Percentiles rank a stretch among this genome's conserved stretches.
phyloP scores from a whole-genome alignment of 371 early-diverging fungal species.

The Mucor racemosus region DNA sequence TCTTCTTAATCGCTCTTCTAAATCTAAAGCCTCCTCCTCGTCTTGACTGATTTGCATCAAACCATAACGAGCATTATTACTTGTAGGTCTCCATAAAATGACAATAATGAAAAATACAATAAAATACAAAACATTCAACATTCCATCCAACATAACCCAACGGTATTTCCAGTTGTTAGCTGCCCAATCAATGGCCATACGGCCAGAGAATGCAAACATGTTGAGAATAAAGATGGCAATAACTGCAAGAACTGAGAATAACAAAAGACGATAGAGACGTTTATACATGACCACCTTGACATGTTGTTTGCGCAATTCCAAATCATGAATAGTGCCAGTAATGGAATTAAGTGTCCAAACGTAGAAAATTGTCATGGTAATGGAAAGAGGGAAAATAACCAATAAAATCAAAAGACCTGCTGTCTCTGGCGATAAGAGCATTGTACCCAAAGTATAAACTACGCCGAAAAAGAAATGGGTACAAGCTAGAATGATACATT shows the following conservation, averaged over 20 bases:
- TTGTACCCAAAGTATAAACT: constrained; percentile 82
- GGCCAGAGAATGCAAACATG: constrained; percentile 71
- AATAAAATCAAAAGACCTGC: constrained; percentile 74
- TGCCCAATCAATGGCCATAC: constrained; percentile 70
- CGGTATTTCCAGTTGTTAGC: constrained; percentile 83
- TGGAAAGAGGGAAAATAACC: constrained; percentile 85
- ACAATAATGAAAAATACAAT: constrained; percentile 78
- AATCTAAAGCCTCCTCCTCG: constrained; percentile 63
- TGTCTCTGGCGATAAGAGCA: constrained; percentile 77
- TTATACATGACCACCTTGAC: constrained; percentile 92
- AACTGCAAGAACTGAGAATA: constrained; percentile 76
- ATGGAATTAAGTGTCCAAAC: constrained; percentile 77
- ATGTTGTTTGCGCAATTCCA: constrained; percentile 78
- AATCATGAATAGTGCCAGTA: constrained; percentile 37
- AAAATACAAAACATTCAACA: constrained; percentile 83
- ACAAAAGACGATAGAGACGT: constrained; percentile 79
- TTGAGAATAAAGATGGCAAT: constrained; percentile 82
- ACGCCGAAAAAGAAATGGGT: constrained; percentile 91
- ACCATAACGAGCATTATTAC: constrained; percentile 86
- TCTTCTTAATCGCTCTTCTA: constrained; percentile 58
- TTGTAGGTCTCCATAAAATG: constrained; percentile 92
- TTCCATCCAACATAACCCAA: constrained; percentile 94
- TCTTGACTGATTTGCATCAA: constrained; percentile 59
- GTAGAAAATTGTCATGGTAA: constrained; percentile 92
- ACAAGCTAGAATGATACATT: constrained; percentile 75